A percentile compares a stretch with the other conserved stretches of the same genome.
These are phyloP conservation scores for Priceomyces carsonii DNA, from an alignment of 805 yeast species.

Conservation along the genomic window DNA sequence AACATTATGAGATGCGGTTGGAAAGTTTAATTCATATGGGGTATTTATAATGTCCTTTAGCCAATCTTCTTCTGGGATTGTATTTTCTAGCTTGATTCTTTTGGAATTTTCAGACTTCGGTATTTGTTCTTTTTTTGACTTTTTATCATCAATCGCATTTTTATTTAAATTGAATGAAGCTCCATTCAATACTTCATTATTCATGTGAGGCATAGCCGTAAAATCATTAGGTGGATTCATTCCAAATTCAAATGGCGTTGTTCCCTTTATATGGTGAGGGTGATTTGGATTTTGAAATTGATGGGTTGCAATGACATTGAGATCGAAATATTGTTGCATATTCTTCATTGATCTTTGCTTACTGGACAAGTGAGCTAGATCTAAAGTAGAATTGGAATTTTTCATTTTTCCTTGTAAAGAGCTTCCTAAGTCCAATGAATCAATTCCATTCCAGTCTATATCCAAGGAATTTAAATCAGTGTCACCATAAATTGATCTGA, in stretches of 20 bases:
- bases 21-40: slow-evolving; percentile 59
- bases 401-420: slow-evolving; percentile 2
- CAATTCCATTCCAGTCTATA: slow-evolving; percentile 29
- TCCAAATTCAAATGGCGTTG: slow-evolving; percentile 38
- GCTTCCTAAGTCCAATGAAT: slow-evolving; percentile 20
- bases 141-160: slow-evolving; percentile 1
- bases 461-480: slow-evolving; percentile 39
- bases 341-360: slow-evolving; percentile 14
- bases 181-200: neutral
- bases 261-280: slow-evolving; percentile 41
- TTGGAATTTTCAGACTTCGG: slow-evolving; percentile 3
- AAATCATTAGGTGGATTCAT: slow-evolving; percentile 21
- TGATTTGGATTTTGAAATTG: slow-evolving; percentile 37
- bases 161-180: slow-evolving; percentile 2
- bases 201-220: slow-evolving; percentile 7
- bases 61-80: slow-evolving; percentile 48
- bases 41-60: slow-evolving; percentile 67
- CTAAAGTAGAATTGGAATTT: neutral
- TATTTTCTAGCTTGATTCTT: slow-evolving; percentile 6
- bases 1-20: slow-evolving; percentile 46
- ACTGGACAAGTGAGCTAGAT: slow-evolving; percentile 5
- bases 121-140: slow-evolving; percentile 1
- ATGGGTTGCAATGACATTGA: slow-evolving; percentile 18
- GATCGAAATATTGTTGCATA: slow-evolving; percentile 18
- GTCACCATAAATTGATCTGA: slow-evolving; percentile 25